Evolutionary conservation across 306 rosid species (phyloP).

Genomic region (Delonix regia): DNA sequence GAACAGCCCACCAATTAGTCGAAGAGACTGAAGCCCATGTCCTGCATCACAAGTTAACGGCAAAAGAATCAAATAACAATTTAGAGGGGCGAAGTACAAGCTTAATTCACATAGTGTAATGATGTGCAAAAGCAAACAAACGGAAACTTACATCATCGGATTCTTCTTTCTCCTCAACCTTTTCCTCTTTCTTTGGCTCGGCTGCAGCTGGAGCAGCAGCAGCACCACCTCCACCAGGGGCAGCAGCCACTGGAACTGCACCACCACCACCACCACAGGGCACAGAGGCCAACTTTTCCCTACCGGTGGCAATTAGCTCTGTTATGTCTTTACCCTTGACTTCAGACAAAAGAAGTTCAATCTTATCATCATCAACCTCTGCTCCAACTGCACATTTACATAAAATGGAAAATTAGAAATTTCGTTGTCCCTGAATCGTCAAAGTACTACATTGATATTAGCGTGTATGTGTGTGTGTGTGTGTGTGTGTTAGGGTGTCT

Average conservation of each 20-base stretch:
- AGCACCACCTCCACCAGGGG: conserved; percentile 36
- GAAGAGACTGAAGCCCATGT: conserved; percentile 82
- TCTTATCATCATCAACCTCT: conserved; percentile 60
- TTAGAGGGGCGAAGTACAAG: too few species aligned
- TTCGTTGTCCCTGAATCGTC: not conserved
- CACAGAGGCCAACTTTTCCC: conserved; percentile 73
- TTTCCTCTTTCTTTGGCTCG: conserved; percentile 79
- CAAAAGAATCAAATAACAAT: conserved; percentile 15
- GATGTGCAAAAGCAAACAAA: not conserved
- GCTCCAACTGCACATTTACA: conserved; percentile 60
- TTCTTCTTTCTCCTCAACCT: conserved; percentile 80
- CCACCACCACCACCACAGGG: conserved; percentile 72
- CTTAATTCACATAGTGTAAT: not conserved
- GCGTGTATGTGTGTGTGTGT: too few species aligned
- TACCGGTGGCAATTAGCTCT: conserved; percentile 75
- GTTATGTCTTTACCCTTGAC: conserved; percentile 67
- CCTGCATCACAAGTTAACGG: conserved; percentile 57
- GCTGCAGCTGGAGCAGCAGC: conserved; percentile 65
- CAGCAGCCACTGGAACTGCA: conserved; percentile 45
- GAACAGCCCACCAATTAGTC: conserved; percentile 48
- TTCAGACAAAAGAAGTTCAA: conserved; percentile 58
- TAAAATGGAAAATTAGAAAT: not conserved
- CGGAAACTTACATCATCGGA: conserved; percentile 69
- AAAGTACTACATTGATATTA: not conserved
- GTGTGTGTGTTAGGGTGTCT: too few species aligned